Conservation (phyloP, 2,329 filamentous ascomycete species). For the Fonsecaea pedrosoi region DNA sequence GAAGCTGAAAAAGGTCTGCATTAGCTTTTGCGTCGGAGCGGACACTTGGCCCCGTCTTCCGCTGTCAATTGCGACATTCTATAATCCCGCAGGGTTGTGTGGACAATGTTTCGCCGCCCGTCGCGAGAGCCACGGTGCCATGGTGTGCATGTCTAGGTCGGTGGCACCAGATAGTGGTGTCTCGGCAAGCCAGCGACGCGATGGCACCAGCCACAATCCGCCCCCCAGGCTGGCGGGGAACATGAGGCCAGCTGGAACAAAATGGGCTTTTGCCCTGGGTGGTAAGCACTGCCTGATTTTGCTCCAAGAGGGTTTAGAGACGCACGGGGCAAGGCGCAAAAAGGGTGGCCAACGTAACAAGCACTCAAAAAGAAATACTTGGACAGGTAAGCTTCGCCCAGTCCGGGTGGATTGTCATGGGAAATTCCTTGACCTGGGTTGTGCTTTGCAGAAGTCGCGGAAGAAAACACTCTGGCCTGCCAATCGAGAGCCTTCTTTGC, state of each 20-base stretch:
- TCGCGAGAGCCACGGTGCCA: constrained; percentile 13
- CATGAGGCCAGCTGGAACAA: constrained; percentile 1
- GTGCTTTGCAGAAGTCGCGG: constrained; percentile 26
- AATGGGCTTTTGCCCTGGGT: constrained; percentile 5
- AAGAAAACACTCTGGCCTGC: constrained; percentile 11
- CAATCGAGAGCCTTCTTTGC: constrained; percentile 9
- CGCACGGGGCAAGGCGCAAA: background rate
- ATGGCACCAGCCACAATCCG: constrained; percentile 35
- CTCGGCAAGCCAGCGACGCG: constrained; percentile 35
- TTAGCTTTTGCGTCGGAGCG: constrained; percentile 38
- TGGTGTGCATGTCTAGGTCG: constrained; percentile 25
- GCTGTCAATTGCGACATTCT: constrained; percentile 39
- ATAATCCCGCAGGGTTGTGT: constrained; percentile 26
- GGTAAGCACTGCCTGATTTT: constrained; percentile 16
- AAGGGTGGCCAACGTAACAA: constrained; percentile 17
- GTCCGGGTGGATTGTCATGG: constrained; percentile 4
- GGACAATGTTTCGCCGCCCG: constrained; percentile 30
- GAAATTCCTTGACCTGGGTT: constrained; percentile 19
- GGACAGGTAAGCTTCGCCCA: constrained; percentile 29
- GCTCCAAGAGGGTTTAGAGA: constrained; percentile 1
- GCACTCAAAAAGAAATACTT: constrained; percentile 24
- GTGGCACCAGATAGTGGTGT: constrained; percentile 37
- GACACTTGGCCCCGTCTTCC: constrained; percentile 36
- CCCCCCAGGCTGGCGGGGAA: constrained; percentile 17
- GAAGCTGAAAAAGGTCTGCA: constrained; percentile 34